Percentiles rank a stretch among this genome's conserved stretches.
Evolutionary conservation across 805 yeast species (phyloP).

Genomic region (Yueomyces sinensis): DNA sequence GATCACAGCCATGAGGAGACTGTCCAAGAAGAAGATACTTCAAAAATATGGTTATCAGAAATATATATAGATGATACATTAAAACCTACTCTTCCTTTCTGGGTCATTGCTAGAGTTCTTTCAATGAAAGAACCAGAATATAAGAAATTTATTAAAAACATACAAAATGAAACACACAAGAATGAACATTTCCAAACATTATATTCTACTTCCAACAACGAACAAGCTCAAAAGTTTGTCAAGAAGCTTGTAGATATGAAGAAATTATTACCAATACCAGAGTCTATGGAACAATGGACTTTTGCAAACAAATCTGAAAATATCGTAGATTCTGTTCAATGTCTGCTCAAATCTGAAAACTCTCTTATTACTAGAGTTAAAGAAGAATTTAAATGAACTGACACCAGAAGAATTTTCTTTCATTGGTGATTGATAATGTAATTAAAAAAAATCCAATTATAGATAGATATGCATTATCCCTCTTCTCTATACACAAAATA

Average conservation of each 20-base stretch:
- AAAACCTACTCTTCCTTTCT: slow-evolving; percentile 30
- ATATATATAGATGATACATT: slow-evolving; percentile 31
- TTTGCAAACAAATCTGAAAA: no score
- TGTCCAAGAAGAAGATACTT: slow-evolving; percentile 9
- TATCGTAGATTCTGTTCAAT: neutral
- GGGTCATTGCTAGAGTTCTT: slow-evolving; percentile 28
- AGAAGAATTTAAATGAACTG: no score
- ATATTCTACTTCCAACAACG: neutral
- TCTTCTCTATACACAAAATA: no score
- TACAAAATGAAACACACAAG: neutral
- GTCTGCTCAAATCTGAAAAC: neutral
- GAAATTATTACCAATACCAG: neutral
- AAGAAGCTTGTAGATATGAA: neutral
- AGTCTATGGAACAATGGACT: no score
- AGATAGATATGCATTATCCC: no score
- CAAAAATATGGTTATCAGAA: slow-evolving; percentile 37
- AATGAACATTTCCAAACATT: neutral
- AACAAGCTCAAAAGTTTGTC: neutral
- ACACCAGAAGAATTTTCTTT: no score
- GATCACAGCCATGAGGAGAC: slow-evolving; percentile 9
- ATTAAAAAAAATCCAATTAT: no score
- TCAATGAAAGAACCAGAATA: slow-evolving; percentile 20
- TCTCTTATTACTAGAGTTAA: no score
- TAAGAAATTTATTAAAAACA: slow-evolving; percentile 8
- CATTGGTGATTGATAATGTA: no score